A percentile compares a stretch with the other conserved stretches of the same genome.
Conservation (phyloP, 805 yeast genomes). For the Pachysolen tannophilus region DNA sequence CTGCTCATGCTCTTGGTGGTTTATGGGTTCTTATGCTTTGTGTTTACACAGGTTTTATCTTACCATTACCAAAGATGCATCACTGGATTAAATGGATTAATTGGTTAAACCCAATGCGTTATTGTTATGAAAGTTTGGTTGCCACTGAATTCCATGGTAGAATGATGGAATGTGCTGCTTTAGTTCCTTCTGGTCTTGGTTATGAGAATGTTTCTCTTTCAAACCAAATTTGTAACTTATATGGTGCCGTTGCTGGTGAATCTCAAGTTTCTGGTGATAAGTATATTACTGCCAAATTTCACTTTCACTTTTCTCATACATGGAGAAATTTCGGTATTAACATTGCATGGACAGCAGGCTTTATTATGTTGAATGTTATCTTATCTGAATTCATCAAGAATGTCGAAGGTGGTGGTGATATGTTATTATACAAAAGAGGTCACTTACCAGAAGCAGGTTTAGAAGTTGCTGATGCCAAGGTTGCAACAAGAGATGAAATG, state of each 20-base stretch:
- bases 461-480: slow-evolving; percentile 34
- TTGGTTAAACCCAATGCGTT: slow-evolving; percentile 38
- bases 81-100: slow-evolving; percentile 58
- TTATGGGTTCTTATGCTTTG: slow-evolving; percentile 46
- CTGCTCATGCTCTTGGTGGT: slow-evolving; percentile 51
- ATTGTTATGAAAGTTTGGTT: slow-evolving; percentile 46
- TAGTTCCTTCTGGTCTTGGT: slow-evolving; percentile 36
- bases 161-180: slow-evolving; percentile 40
- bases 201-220: slow-evolving; percentile 17
- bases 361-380: slow-evolving; percentile 24
- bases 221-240: slow-evolving; percentile 26
- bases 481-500: slow-evolving; percentile 20
- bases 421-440: slow-evolving; percentile 29
- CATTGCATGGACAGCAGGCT: slow-evolving; percentile 16
- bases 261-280: slow-evolving; percentile 48
- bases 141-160: slow-evolving; percentile 49
- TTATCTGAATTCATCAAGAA: slow-evolving; percentile 29
- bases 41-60: slow-evolving; percentile 46
- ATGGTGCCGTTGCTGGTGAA: slow-evolving; percentile 53
- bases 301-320: slow-evolving; percentile 33
- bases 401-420: slow-evolving; percentile 30
- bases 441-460: slow-evolving; percentile 23
- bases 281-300: slow-evolving; percentile 39
- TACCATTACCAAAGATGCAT: slow-evolving; percentile 36
- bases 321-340: slow-evolving; percentile 29